Evolutionary conservation across 164 flowering plant genomes (phyloP), one percentile per base, ranked within the genome.

Genomic region (Aristolochia contorta): DNA sequence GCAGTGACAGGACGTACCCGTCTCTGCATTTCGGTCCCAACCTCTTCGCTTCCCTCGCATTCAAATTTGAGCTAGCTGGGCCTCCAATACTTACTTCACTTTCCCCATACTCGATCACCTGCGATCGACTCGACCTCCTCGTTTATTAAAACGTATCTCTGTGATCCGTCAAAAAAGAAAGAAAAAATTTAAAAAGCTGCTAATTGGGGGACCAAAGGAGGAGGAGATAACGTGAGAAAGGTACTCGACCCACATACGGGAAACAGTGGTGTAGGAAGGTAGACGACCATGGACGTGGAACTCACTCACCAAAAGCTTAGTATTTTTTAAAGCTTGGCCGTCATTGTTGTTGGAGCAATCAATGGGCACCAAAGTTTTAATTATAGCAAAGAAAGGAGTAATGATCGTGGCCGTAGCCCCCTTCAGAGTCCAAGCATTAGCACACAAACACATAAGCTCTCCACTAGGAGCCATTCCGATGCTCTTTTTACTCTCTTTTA

Each of bases 291-390:
- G 43, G 43, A 37, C 43, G 58, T 59, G 63, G 65, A 67, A 56
- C 56, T 67, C 70, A 67, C 67, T 68, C 21, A 67, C 43, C 12
- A 30, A 59, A 43, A 57, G 18, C 57, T 30, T 50, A 51, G 46
- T 24, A 51, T 60, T 52, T 15, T 21, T 50, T 9, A 27, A 12
- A 41, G 8, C 16, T 25, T 20, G 15, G 45, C 49, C 9, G 27
- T 47, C 22, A 20, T 48, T 54, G 37, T 61, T 60, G 67, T 68
- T 73, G 69, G 67, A 22, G 52, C 54, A 76, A 76, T 59, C 67
- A 69, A 69, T 48, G 47, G 22, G 57, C 57, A 64, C 64, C 41
- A 61, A 49, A 56, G 59, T 50, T 52, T 60, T 57, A 64, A 64
- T 46, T 62, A 62, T 46, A 62, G 56, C 21, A 51, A 50, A 58